Conservation (phyloP, 345 rosid species). For the Nephelium lappaceum region DNA sequence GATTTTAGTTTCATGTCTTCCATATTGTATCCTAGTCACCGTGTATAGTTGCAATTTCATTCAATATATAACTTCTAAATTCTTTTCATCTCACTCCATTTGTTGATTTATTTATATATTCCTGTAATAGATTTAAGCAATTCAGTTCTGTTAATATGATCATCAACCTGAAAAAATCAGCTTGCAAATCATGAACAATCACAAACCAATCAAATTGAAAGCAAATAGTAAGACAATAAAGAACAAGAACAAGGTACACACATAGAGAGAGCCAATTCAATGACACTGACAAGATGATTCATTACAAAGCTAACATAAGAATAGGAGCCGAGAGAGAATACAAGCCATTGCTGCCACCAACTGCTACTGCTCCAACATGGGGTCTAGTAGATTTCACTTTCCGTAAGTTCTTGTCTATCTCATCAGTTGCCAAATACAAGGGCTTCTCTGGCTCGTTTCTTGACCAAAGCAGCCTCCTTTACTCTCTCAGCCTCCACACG, state of each 20-base stretch:
- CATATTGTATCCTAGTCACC: too few species aligned
- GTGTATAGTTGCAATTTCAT: background rate
- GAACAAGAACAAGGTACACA: background rate
- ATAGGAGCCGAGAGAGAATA: conserved; percentile 2
- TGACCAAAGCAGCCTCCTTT: conserved; percentile 31
- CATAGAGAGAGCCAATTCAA: background rate
- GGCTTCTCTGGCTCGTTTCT: conserved; percentile 41
- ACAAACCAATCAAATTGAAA: background rate
- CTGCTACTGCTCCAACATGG: too few species aligned
- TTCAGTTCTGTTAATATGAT: background rate
- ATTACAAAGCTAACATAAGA: background rate
- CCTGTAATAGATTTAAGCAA: too few species aligned
- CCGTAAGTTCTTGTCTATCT: conserved; percentile 11
- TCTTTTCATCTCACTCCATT: background rate
- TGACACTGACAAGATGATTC: background rate
- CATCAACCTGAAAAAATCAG: background rate
- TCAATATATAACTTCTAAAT: background rate
- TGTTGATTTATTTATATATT: too few species aligned
- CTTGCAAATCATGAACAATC: background rate
- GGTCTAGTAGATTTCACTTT: conserved; percentile 7
- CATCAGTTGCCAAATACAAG: conserved; percentile 27
- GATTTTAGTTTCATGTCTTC: background rate
- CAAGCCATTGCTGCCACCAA: conserved; percentile 19
- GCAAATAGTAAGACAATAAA: background rate
- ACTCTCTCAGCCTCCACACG: conserved; percentile 36